Evolutionary conservation across 106 monocot genomes (phyloP), one percentile per base, ranked within the genome.

Genomic region (Acanthochlamys bracteata): DNA sequence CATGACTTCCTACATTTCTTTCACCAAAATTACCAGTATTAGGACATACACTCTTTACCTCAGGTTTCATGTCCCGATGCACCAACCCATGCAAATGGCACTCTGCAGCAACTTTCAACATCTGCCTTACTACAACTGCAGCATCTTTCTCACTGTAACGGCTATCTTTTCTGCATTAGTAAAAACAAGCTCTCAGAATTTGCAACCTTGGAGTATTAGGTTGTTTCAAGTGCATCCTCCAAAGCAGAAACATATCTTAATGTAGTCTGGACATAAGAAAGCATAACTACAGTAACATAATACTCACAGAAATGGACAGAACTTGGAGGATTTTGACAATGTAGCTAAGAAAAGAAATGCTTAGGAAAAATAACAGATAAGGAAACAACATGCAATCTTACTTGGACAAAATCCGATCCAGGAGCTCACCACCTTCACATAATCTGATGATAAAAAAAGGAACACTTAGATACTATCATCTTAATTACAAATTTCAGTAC

Each of bases 111-210:
- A 95, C 94, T 67, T 87, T 95, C 22, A 95, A 84, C 94, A 90
- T 95, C 73, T 95, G 89, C 19, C 94, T 57, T 4, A 90, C 94
- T 19, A 95, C 77, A 43, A 84, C 60, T 55, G 94, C 94, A 45
- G 94, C 94, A 78, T 95, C 94, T 82, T 84, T 95, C 74, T 95
- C 94, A 25, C 73, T 82, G 25, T 95, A 95, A 25, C 94, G 86
- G 66, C 90, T 95, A 71, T 95, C 83, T 57, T 95, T 95, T 70
- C 94, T 95, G 69, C 26, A 58, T 13, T n/a, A n/a, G n/a, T n/a
- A n/a, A n/a, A n/a, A n/a, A n/a, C n/a, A n/a, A n/a, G n/a, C n/a
- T n/a, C n/a, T n/a, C n/a, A n/a, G n/a, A n/a, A n/a, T n/a, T n/a
- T n/a, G n/a, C n/a, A n/a, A n/a, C n/a, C n/a, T n/a, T n/a, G n/a